These are phyloP conservation scores for Lepiota venenata DNA, from an alignment of 768 basidiomycete genomes.

Conservation along the genomic window DNA sequence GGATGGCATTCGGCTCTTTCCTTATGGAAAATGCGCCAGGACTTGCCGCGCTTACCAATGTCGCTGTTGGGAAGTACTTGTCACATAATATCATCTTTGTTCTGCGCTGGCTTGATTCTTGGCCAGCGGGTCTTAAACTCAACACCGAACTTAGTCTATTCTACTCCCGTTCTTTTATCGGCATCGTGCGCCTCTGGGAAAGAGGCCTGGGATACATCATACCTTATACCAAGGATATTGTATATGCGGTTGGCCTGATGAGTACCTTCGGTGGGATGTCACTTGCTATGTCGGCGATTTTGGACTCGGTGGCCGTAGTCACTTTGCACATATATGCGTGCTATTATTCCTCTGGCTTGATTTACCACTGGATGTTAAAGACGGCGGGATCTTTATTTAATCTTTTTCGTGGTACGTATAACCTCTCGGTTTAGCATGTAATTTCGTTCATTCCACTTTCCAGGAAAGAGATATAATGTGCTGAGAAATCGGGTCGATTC, in stretches of 20 bases:
- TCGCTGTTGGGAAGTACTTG: neutral
- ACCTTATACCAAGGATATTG: conserved; percentile 19
- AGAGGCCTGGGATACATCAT: conserved; percentile 10
- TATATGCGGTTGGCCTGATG: conserved; percentile 32
- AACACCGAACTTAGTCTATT: conserved; percentile 92
- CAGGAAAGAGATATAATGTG: conserved; percentile 88
- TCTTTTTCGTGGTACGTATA: conserved; percentile 73
- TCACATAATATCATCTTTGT: conserved; percentile 42
- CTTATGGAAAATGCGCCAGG: conserved; percentile 59
- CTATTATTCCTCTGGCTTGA: conserved; percentile 56
- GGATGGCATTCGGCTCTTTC: conserved; percentile 67
- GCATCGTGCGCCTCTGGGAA: conserved; percentile 66
- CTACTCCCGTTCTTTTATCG: conserved; percentile 70
- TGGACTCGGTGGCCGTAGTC: conserved; percentile 17
- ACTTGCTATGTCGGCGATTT: conserved; percentile 9
- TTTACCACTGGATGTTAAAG: conserved; percentile 60
- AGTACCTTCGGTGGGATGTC: conserved; percentile 20
- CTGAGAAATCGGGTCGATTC: conserved; percentile 86
- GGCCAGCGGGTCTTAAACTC: conserved; percentile 95
- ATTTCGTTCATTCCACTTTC: neutral
- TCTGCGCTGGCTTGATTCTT: conserved; percentile 85
- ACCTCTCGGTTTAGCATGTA: neutral
- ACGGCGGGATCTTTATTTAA: conserved; percentile 76
- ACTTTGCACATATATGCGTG: conserved; percentile 73
- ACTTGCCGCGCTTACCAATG: conserved; percentile 31